A percentile compares a stretch with the other conserved stretches of the same genome.
Conservation (phyloP, 1,284 basidiomycete species). For the Pascua guehoae region DNA sequence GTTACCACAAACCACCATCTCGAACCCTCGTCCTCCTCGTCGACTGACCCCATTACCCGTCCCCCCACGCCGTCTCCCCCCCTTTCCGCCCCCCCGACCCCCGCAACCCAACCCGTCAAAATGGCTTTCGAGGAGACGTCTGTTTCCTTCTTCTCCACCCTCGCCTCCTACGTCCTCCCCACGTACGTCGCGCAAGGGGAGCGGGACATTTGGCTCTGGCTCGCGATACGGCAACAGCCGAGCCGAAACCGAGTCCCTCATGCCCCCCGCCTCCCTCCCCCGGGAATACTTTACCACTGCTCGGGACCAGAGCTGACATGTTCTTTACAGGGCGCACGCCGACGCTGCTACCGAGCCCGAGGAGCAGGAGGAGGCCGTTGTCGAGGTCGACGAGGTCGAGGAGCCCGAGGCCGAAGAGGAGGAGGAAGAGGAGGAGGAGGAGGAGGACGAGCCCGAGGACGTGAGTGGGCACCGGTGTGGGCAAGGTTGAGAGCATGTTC, state of each 20-base stretch:
- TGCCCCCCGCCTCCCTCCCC: no score
- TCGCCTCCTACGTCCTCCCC: conserved; percentile 37
- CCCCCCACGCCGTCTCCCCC: no score
- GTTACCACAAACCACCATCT: not conserved
- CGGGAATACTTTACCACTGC: no score
- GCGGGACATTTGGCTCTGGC: not conserved
- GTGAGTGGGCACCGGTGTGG: conserved; percentile 53
- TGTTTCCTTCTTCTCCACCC: conserved; percentile 33
- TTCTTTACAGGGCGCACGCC: conserved; percentile 43
- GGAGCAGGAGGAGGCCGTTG: conserved; percentile 43
- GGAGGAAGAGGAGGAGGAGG: conserved; percentile 48
- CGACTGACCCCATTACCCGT: not conserved
- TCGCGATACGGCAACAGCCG: no score
- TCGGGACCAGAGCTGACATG: not conserved
- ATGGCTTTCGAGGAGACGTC: conserved; percentile 22
- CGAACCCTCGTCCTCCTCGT: not conserved
- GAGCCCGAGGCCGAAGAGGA: conserved; percentile 47
- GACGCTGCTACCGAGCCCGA: conserved; percentile 46
- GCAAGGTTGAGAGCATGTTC: no score
- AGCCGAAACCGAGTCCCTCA: no score
- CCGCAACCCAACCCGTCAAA: conserved; percentile 1
- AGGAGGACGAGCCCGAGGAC: conserved; percentile 68
- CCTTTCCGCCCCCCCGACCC: not conserved
- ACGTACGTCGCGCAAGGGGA: conserved; percentile 35
- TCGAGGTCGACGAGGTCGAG: conserved; percentile 42